A percentile compares a stretch with the other conserved stretches of the same genome.
Conservation (phyloP, 1,284 basidiomycete genomes). For the Sanghuangporus weigelae region DNA sequence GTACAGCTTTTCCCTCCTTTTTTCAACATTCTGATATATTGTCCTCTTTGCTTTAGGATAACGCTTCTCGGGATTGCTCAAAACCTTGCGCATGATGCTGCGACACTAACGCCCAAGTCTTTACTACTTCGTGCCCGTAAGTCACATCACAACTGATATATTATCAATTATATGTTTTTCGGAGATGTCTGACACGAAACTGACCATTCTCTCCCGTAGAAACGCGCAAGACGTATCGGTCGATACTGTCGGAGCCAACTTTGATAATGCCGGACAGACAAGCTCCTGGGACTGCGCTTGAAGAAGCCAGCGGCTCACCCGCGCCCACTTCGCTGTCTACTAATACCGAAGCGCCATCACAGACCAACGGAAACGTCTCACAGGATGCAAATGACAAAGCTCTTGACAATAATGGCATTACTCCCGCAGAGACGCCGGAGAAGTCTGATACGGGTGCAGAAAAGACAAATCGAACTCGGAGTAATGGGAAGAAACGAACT, state of each 20-base stretch:
- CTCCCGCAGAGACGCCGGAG: background rate
- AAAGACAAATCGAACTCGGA: background rate
- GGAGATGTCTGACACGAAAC: too few relatives aligned
- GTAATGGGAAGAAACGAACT: constrained; percentile 5
- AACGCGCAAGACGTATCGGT: constrained; percentile 57
- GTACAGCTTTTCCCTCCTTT: constrained; percentile 23
- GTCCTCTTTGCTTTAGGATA: constrained; percentile 36
- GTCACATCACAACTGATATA: constrained; percentile 26
- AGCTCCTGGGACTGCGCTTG: background rate
- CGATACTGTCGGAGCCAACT: constrained; percentile 66
- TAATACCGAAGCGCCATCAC: background rate
- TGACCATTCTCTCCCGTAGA: constrained; percentile 29
- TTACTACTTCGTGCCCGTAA: constrained; percentile 67
- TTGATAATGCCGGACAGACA: constrained; percentile 44
- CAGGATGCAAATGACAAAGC: background rate
- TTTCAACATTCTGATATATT: background rate
- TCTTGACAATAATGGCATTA: background rate
- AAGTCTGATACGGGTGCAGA: background rate
- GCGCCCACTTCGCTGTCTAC: background rate
- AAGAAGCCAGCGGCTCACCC: background rate
- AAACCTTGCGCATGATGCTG: constrained; percentile 57
- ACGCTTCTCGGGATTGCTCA: constrained; percentile 61
- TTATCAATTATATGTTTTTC: background rate
- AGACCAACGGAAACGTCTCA: background rate
- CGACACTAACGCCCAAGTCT: constrained; percentile 57